Percentiles rank a stretch among this genome's conserved stretches.
phyloP scores from a whole-genome alignment of 164 flowering plant species.

The Euptelea pleiosperma region DNA sequence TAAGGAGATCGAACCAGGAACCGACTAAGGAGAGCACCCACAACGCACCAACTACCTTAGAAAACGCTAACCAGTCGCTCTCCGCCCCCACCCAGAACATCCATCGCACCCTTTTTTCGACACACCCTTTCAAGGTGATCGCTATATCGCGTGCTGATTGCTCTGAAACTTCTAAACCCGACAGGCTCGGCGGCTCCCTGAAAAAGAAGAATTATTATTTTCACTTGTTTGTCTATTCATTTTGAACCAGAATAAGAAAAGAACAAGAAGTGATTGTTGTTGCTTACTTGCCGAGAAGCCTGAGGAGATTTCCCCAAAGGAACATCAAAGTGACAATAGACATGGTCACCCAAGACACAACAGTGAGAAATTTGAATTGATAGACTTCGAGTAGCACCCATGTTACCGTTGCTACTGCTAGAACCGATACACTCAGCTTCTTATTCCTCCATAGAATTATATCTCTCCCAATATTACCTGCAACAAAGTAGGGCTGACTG shows the following conservation, averaged over 20 bases:
- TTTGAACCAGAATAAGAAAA: too few species aligned
- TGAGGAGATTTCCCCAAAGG: slow-evolving; percentile 33
- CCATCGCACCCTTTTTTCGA: slow-evolving; percentile 35
- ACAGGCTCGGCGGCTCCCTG: slow-evolving; percentile 37
- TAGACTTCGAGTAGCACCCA: slow-evolving; percentile 49
- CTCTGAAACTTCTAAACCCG: slow-evolving; percentile 34
- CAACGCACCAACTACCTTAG: slow-evolving; percentile 21
- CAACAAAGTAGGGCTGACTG: too few species aligned
- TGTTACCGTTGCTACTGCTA: slow-evolving; percentile 27
- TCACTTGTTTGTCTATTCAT: too few species aligned
- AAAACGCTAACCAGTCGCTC: slow-evolving; percentile 39
- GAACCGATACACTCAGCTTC: slow-evolving; percentile 24
- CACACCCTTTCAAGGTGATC: background rate
- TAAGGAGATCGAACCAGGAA: slow-evolving; percentile 30
- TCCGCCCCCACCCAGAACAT: slow-evolving; percentile 39
- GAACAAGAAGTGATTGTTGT: too few species aligned
- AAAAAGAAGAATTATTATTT: background rate
- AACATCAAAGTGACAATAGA: slow-evolving; percentile 28
- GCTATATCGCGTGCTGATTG: slow-evolving; percentile 19
- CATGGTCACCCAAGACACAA: slow-evolving; percentile 45
- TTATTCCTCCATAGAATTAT: slow-evolving; percentile 49
- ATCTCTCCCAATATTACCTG: slow-evolving; percentile 23
- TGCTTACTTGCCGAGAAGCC: slow-evolving; percentile 42
- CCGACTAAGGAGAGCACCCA: slow-evolving; percentile 37
- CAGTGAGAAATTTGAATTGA: slow-evolving; percentile 44